Conservation (phyloP, 208 protist genomes). For the Leishmania tropica region DNA sequence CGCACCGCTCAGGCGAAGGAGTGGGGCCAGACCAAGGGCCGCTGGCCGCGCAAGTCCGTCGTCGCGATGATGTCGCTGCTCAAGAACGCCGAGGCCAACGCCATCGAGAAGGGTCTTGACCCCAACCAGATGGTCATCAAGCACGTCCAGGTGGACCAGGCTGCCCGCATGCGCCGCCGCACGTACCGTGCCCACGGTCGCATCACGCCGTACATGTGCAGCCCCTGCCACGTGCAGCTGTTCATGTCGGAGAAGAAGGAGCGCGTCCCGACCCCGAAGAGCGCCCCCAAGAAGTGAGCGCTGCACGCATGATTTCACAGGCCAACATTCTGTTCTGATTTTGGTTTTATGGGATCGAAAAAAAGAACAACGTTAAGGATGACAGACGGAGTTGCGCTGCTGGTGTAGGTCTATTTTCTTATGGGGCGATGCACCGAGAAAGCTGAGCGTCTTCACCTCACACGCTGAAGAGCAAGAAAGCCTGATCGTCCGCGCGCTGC, state of each 20-base stretch:
- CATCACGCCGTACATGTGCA: constrained; percentile 95
- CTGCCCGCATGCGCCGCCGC: constrained; percentile 90
- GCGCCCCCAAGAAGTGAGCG: constrained; percentile 82
- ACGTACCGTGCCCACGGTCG: constrained; percentile 96
- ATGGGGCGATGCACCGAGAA: neutral
- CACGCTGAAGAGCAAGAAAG: neutral
- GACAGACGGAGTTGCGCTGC: neutral
- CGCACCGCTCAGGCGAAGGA: constrained; percentile 94
- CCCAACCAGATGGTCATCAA: constrained; percentile 92
- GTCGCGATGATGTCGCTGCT: constrained; percentile 90
- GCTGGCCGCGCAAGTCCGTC: constrained; percentile 96
- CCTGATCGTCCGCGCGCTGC: neutral
- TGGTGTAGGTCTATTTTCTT: neutral
- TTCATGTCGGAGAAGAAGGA: constrained; percentile 90
- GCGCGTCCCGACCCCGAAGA: constrained; percentile 81
- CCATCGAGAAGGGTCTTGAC: constrained; percentile 92
- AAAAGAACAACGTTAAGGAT: neutral
- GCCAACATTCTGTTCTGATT: constrained; percentile 33
- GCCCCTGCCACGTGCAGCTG: constrained; percentile 90
- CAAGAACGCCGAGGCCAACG: constrained; percentile 95
- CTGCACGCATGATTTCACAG: neutral
- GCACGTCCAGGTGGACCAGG: constrained; percentile 94
- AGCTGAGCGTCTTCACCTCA: neutral
- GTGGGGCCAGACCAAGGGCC: constrained; percentile 91
- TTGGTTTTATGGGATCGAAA: constrained; percentile 20